phyloP scores from a whole-genome alignment of 1,139 yeast species.

The Blastobotrys serpentis region DNA sequence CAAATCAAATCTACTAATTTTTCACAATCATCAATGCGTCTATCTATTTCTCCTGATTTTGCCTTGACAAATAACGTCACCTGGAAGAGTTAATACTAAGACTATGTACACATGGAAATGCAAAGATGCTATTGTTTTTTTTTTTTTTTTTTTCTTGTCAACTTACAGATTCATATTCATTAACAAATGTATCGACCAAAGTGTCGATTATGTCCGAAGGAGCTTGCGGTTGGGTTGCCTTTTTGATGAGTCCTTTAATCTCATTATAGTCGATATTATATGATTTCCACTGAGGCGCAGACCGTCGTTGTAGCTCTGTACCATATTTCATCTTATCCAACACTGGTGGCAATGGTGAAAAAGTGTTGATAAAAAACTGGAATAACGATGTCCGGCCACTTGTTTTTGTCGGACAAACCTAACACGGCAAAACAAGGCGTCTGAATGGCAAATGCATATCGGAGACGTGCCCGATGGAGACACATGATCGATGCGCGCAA shows the following conservation, averaged over 20 bases:
- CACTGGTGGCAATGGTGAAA: neutral
- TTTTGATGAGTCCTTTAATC: constrained; percentile 59
- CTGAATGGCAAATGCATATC: neutral
- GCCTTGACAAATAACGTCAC: constrained; percentile 56
- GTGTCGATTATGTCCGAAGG: constrained; percentile 23
- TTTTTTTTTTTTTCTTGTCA: too few relatives aligned
- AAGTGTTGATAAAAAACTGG: too few relatives aligned
- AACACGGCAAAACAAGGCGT: too few relatives aligned
- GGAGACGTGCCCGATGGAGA: neutral
- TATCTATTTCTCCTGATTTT: constrained; percentile 60
- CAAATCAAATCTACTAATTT: constrained; percentile 39
- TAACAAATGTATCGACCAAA: constrained; percentile 40
- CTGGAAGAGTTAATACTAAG: constrained; percentile 8
- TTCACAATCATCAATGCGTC: constrained; percentile 44
- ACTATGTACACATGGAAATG: neutral
- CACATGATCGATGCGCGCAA: neutral
- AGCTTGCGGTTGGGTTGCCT: constrained; percentile 43
- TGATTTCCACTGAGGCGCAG: constrained; percentile 85
- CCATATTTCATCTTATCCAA: constrained; percentile 73
- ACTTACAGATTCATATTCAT: constrained; percentile 52
- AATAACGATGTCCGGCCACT: too few relatives aligned
- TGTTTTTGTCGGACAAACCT: too few relatives aligned
- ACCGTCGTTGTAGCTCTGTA: constrained; percentile 63
- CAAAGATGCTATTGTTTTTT: too few relatives aligned
- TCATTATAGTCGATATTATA: constrained; percentile 83